Base-by-base conservation (phyloP, 306 rosid species). In the Vigna nakashimae region DNA sequence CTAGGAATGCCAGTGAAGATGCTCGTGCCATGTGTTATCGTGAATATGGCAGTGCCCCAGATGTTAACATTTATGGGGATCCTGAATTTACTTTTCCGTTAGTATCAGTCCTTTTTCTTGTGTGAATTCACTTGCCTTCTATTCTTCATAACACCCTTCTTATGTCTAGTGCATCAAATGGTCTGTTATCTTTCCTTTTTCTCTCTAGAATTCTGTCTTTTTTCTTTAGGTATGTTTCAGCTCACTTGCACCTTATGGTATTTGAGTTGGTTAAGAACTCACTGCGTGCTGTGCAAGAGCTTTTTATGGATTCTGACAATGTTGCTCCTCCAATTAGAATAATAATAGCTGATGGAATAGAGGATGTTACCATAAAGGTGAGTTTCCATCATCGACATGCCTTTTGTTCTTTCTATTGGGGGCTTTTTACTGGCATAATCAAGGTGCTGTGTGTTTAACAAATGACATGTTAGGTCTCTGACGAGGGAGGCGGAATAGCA, bases 261-360 rank as follows among this genome's bases (percentile, higher is more conserved):
- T 95, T 95, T 67, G 99, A 95, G 94, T 76, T 95, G 88, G 98
- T 92, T 32, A 95, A 95, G 83, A 95, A 95, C 87, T 95, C 99
- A 3, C 75, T 95, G 77, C 98, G 99, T 68, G 99, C 98, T 18
- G 99, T 92, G 56, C 91, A 95, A 88, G 99, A 95, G 86, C 84
- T 84, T 52, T 90, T 9, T 82, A 81, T 95, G 91, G 88, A 92
- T 83, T 92, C 96, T 0, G 98, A 92, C 72, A 91, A 85, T 80
- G 87, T 91, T 73, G 75, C 90, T 3, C 96, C 94, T 73, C 86
- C 96, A 8, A 38, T 95, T 67, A 87, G 85, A 86, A 91, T 95
- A 43, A 85, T 95, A 80, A 97, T 95, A 68, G 99, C 99, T 60
- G 99, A 91, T 77, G 99, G 99, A 45, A 40, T 83, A 77, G 98